phyloP scores from a whole-genome alignment of 2,329 filamentous ascomycete species.

The Hymenoscyphus fraxineus region DNA sequence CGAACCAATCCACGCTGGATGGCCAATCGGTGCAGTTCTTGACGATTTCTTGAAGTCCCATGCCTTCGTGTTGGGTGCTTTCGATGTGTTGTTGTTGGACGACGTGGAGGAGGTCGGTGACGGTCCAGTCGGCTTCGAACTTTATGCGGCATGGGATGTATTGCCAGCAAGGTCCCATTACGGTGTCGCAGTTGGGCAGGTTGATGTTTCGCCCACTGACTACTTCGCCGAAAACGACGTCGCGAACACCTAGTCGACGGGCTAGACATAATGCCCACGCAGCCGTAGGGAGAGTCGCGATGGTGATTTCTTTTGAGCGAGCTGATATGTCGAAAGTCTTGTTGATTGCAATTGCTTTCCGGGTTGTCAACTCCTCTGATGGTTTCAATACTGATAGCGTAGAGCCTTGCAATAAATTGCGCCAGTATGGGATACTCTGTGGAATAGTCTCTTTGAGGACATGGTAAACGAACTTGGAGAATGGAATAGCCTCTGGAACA shows the following conservation, averaged over 20 bases:
- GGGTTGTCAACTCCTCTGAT: slow-evolving; percentile 14
- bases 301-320: slow-evolving; percentile 39
- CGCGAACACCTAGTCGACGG: slow-evolving; percentile 33
- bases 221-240: slow-evolving; percentile 43
- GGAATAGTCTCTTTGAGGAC: slow-evolving; percentile 20
- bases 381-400: slow-evolving; percentile 15
- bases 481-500: slow-evolving; percentile 35
- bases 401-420: slow-evolving; percentile 39
- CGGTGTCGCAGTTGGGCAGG: slow-evolving; percentile 36
- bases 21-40: slow-evolving; percentile 37
- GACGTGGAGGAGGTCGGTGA: slow-evolving; percentile 33
- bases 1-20: slow-evolving; percentile 30
- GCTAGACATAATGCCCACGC: slow-evolving; percentile 43
- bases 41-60: slow-evolving; percentile 37
- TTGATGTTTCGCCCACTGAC: slow-evolving; percentile 42
- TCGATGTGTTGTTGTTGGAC: slow-evolving; percentile 36
- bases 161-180: slow-evolving; percentile 45
- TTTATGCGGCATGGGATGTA: slow-evolving; percentile 42
- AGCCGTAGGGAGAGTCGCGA: slow-evolving; percentile 41
- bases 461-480: slow-evolving; percentile 37
- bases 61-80: slow-evolving; percentile 34
- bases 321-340: slow-evolving; percentile 24
- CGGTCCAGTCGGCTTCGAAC: slow-evolving; percentile 36
- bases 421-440: slow-evolving; percentile 42
- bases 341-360: slow-evolving; percentile 35